Evolutionary conservation across 1,284 basidiomycete genomes (phyloP), one percentile per base, ranked within the genome.

Genomic region (Vanrija sp.): DNA sequence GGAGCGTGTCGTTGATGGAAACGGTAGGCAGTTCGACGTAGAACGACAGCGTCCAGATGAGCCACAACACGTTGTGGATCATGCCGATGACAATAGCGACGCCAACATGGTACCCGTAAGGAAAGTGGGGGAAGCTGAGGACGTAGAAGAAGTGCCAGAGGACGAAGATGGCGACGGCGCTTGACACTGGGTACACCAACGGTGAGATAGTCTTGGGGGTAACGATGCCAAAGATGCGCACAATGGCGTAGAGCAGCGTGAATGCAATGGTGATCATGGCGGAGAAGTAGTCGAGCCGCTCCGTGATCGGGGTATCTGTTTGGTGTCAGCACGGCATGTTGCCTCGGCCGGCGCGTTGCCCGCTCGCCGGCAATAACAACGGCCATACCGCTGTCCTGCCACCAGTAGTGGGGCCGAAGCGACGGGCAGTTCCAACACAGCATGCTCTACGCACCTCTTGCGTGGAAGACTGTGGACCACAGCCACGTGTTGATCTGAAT

Each of bases 201-300:
- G 57, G 57, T 8, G 63, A 62, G 7, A 59, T 49, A 3, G 55
- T 35, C 2, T 54, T 38, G 19, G 68, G 65, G 1, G 65, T 63
- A 36, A 61, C 62, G 44, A 96, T 77, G 59, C 87, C 85, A 69
- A 87, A 87, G 18, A 88, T 73, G n/a, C 91, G 87, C 45, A 91
- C 75, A 57, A 83, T 79, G 24, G 86, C 82, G 75, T 83, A 84
- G 66, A 88, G 88, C 3, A 93, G 77, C 6, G 85, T 85, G 59
- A 82, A 86, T 24, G 89, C 70, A 56, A 94, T 90, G 5, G 85
- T 86, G 22, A 88, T 77, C 0, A 87, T 93, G 3, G 96, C 96
- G 6, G 89, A 90, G 71, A 98, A 97, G 75, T 98, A 98, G 72
- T 98, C 95, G 63, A 94, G 65, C 60, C 86, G 88, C 75, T 99